Conservation (phyloP, 1,284 basidiomycete genomes). For the Ustilago tritici region DNA sequence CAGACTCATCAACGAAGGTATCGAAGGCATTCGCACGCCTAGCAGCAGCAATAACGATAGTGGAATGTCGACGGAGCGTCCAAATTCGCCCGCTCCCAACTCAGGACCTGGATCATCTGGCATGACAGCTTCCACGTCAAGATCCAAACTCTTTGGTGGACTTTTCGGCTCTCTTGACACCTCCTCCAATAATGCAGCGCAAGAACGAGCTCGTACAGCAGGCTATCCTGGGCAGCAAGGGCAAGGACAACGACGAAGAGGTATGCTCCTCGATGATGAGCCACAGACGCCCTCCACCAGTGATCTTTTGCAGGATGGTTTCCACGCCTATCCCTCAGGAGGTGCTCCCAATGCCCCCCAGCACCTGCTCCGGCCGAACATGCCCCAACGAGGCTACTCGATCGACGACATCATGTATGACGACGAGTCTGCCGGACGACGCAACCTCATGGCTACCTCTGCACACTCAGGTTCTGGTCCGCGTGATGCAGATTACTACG, state of each 20-base stretch:
- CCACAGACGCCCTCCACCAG: slow-evolving; percentile 50
- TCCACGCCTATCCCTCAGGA: slow-evolving; percentile 35
- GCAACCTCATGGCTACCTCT: slow-evolving; percentile 39
- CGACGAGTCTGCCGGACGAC: slow-evolving; percentile 43
- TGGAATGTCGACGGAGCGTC: slow-evolving; percentile 43
- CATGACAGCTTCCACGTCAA: slow-evolving; percentile 44
- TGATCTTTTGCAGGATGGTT: slow-evolving; percentile 43
- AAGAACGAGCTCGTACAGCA: slow-evolving; percentile 11
- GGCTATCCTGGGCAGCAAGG: slow-evolving; percentile 27
- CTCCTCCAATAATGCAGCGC: slow-evolving; percentile 18
- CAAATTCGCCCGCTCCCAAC: slow-evolving; percentile 35
- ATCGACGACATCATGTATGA: slow-evolving; percentile 51
- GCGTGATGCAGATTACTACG: slow-evolving; percentile 28
- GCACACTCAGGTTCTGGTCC: slow-evolving; percentile 4
- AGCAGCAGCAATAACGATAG: slow-evolving; percentile 44
- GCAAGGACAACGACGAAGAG: slow-evolving; percentile 15
- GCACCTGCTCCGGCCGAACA: slow-evolving; percentile 38
- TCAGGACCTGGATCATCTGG: neutral
- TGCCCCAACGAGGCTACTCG: slow-evolving; percentile 46
- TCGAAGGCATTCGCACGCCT: slow-evolving; percentile 62
- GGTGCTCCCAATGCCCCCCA: slow-evolving; percentile 44
- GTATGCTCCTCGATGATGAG: slow-evolving; percentile 36
- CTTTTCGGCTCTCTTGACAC: slow-evolving; percentile 46
- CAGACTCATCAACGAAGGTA: slow-evolving; percentile 63
- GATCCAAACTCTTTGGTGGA: slow-evolving; percentile 47